Base-by-base conservation (phyloP, 164 flowering plant species). In the Pachysandra terminalis region DNA sequence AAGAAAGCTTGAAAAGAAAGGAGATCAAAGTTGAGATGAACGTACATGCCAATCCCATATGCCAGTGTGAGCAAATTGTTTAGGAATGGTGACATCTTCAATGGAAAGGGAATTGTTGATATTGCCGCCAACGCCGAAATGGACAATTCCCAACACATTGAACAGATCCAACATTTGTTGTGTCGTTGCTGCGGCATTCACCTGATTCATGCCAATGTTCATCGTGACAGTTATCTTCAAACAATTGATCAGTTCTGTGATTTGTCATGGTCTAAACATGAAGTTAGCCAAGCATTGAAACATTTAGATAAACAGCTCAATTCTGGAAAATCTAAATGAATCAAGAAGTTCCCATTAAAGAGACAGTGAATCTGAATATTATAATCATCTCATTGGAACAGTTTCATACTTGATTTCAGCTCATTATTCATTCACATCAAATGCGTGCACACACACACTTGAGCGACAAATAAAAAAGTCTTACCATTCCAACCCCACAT, bases 101-200 rank as follows among this genome's bases (percentile, higher is more conserved):
- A 73, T 72, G 22, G 68, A 61, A 64, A 76, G 17, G 15, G 81
- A 66, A 64, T 53, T 71, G 62, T 78, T 76, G 1, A 45, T 27
- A 55, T 68, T 78, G 19, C 84, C 79, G 22, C 82, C 72, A 19
- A 81, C 79, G 9, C 82, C 79, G 57, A 79, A 81, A 59, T 81
- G 84, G 17, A 81, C 32, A 22, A 81, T 65, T 27, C 81, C 80
- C 9, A 4, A 17, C 10, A 81, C 52, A 9, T 81, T 68, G 59
- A 81, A 79, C 59, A 76, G 51, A 67, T 77, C 80, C 49, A 74
- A 23, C 75, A 76, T 65, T 59, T 74, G 82, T 63, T 81, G 82
- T 26, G 82, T 81, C 37, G 75, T 57, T 48, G 79, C 74, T 26
- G 77, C 84, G 13, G 80, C 84, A 63, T 81, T 81, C 45, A 71